A percentile compares a stretch with the other conserved stretches of the same genome.
These are phyloP conservation scores for Pleurotus tuoliensis DNA, from an alignment of 768 basidiomycete genomes.

Conservation along the genomic window DNA sequence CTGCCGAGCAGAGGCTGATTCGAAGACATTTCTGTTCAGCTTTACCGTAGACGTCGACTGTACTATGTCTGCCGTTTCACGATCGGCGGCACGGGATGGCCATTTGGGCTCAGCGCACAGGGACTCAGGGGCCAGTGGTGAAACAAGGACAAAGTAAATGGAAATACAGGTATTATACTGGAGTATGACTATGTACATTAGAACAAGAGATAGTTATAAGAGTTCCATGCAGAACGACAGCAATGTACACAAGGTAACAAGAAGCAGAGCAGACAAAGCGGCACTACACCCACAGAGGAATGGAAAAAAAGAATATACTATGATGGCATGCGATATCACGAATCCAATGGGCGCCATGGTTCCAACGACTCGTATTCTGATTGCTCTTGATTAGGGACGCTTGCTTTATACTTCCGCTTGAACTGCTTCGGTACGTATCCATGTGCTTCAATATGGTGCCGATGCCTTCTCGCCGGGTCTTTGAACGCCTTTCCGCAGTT, in stretches of 20 bases:
- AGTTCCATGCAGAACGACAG: not conserved
- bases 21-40: slow-evolving; percentile 26
- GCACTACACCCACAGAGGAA: not conserved
- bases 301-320: not conserved
- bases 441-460: slow-evolving; percentile 53
- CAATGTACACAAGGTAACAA: slow-evolving; percentile 5
- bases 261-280: not conserved
- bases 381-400: slow-evolving; percentile 12
- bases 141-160: not conserved
- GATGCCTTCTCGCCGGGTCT: slow-evolving; percentile 61
- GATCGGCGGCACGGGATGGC: not conserved
- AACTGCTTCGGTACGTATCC: slow-evolving; percentile 42
- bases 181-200: slow-evolving; percentile 5
- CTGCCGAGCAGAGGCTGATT: slow-evolving; percentile 57
- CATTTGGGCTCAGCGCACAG: not conserved
- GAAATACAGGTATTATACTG: not conserved
- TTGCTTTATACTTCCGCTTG: slow-evolving; percentile 37
- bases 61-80: no score
- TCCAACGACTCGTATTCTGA: slow-evolving; percentile 16
- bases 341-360: slow-evolving; percentile 5
- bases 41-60: no score
- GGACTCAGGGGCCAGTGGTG: not conserved
- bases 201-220: not conserved
- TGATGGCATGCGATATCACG: slow-evolving; percentile 1
- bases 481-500: slow-evolving; percentile 52